Base-by-base conservation (phyloP, 129 eudicot genomes). In the Pseudognaphalium luteoalbum region DNA sequence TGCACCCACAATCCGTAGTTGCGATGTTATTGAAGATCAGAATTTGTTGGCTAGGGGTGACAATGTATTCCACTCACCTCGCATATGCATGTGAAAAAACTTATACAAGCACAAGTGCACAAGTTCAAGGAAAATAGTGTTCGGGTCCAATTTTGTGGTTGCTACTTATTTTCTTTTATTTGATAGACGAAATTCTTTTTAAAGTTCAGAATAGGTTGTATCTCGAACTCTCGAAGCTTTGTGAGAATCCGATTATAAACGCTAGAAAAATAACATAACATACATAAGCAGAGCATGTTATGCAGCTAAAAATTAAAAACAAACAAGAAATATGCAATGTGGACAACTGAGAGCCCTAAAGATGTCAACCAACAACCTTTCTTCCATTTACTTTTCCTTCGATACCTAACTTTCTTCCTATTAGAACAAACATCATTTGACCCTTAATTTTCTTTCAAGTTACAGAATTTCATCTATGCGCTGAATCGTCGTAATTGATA, bases 381-480 rank as follows among this genome's bases (percentile, higher is more conserved):
- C 73, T 28, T 64, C 60, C 71, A 20, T 68, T 25, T 68, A 35
- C 74, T 75, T 76, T 59, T 70, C 64, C 12, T 70, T 60, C 52
- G 22, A 33, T 20, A 70, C 62, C 71, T 30, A 60, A 60, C 70
- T 30, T 76, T 76, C 80, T 77, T 70, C 62, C 61, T 28, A 77
- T 3, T 5, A 11, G 68, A 77, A 47, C n/a, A 25, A 68, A 39
- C 11, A 29, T 57, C 25, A 28, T 58, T 35, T 70, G 76, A 61
- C 37, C 70, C 68, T 54, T 19, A 67, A 47, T 39, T 77, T 20
- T n/a, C 71, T 29, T 30, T 34, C 54, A 76, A 47, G 57, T 51
- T 37, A 29, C 35, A 50, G 37, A 76, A 51, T 20, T 56, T 11
- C n/a, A 35, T 52, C 28, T 25, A 25, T 25, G 28, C 0, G 28